phyloP scores from a whole-genome alignment of 192 early-diverging fungal genomes.

The Linnemannia schmuckeri region DNA sequence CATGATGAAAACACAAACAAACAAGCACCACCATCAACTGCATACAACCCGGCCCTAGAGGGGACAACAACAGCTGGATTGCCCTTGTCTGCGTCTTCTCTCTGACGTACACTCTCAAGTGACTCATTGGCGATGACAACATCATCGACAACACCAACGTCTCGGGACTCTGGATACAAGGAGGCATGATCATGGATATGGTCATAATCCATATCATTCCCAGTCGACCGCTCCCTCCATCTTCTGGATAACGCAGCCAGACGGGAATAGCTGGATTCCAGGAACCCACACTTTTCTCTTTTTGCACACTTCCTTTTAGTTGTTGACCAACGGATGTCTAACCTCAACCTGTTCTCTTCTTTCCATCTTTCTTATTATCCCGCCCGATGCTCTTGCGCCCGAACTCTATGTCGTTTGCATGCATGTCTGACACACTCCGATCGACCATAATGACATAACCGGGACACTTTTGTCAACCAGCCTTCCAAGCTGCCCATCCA shows the following conservation, averaged over 20 bases:
- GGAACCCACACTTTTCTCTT: background rate
- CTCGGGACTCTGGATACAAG: background rate
- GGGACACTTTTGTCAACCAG: constrained; percentile 37
- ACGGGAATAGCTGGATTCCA: background rate
- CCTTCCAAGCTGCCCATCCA: constrained; percentile 79
- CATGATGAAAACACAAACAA: background rate
- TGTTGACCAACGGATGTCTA: background rate
- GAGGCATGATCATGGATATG: no score
- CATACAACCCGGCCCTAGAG: background rate
- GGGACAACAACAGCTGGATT: background rate
- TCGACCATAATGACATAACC: background rate
- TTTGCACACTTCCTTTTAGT: background rate
- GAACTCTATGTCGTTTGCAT: background rate
- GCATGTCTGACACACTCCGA: background rate
- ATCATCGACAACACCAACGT: background rate
- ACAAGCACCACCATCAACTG: no score
- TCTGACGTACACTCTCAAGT: background rate
- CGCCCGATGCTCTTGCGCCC: background rate
- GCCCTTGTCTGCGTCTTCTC: background rate
- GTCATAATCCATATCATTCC: no score
- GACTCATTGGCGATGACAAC: background rate
- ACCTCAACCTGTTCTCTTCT: background rate
- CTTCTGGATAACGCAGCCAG: background rate
- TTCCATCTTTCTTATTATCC: background rate
- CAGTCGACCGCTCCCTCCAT: no score